These are phyloP conservation scores for Coleophoma cylindrospora DNA, from an alignment of 2,329 filamentous ascomycete species.

Conservation along the genomic window DNA sequence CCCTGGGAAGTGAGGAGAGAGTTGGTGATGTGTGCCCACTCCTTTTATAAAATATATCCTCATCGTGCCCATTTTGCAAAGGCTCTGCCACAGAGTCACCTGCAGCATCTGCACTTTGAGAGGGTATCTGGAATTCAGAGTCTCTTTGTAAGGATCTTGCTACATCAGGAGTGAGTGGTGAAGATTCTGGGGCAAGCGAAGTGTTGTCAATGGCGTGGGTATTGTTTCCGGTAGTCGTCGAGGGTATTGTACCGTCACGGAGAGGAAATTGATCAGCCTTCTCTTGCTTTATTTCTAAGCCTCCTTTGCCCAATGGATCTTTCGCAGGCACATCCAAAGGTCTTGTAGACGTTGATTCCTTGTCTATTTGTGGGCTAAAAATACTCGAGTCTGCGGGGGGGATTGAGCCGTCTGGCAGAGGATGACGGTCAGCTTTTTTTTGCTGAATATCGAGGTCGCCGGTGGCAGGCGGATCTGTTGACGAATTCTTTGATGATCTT, in stretches of 20 bases:
- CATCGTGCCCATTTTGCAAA: conserved; percentile 28
- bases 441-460: conserved; percentile 39
- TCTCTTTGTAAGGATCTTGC: conserved; percentile 40
- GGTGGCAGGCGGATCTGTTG: conserved; percentile 28
- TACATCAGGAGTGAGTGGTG: conserved; percentile 30
- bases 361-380: conserved; percentile 18
- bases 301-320: conserved; percentile 27
- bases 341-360: conserved; percentile 28
- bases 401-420: conserved; percentile 46
- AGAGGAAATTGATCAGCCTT: conserved; percentile 35
- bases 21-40: conserved; percentile 39
- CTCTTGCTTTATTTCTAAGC: conserved; percentile 39
- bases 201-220: conserved; percentile 25
- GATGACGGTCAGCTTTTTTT: conserved; percentile 34
- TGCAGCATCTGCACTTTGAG: conserved; percentile 39
- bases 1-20: conserved; percentile 45
- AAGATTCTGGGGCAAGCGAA: conserved; percentile 27
- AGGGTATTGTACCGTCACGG: conserved; percentile 45
- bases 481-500: conserved; percentile 33
- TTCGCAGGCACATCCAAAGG: conserved; percentile 29
- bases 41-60: conserved; percentile 51
- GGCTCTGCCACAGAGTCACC: conserved; percentile 8
- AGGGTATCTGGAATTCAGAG: conserved; percentile 47
- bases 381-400: conserved; percentile 27
- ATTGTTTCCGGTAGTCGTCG: conserved; percentile 19